phyloP scores from a whole-genome alignment of 2,329 filamentous ascomycete genomes.

The Fusarium verticillioides region DNA sequence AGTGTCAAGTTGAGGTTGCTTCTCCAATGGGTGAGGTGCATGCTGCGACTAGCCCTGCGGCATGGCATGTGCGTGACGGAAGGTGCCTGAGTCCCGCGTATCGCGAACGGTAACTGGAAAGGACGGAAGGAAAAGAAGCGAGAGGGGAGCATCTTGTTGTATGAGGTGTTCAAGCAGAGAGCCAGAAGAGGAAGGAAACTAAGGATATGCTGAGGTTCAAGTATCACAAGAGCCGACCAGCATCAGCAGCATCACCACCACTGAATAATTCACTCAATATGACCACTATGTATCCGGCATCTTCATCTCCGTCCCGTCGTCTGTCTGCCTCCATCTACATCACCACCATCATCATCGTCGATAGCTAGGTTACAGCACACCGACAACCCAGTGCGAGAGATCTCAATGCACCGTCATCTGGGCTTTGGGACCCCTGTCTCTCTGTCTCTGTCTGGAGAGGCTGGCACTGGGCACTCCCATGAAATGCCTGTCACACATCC shows the following conservation, averaged over 20 bases:
- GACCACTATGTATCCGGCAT: conserved; percentile 5
- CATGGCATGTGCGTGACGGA: conserved; percentile 30
- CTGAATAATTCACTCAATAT: not conserved
- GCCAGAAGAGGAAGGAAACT: conserved; percentile 37
- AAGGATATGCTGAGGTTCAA: conserved; percentile 2
- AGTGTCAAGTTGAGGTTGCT: conserved; percentile 29
- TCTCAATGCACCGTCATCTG: conserved; percentile 20
- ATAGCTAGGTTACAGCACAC: not conserved
- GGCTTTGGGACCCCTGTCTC: not conserved
- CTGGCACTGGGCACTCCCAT: conserved; percentile 1
- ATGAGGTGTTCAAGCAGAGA: conserved; percentile 3
- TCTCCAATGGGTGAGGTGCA: conserved; percentile 38
- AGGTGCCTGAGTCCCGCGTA: conserved; percentile 35
- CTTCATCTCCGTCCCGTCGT: not conserved
- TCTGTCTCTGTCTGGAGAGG: not conserved
- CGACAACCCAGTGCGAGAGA: conserved; percentile 27
- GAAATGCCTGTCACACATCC: conserved; percentile 34
- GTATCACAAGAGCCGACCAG: conserved; percentile 28
- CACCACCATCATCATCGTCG: conserved; percentile 4
- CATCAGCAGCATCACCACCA: not conserved
- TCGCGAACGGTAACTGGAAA: conserved; percentile 36
- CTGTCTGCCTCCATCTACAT: not conserved
- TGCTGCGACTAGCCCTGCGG: conserved; percentile 37
- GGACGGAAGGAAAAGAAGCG: conserved; percentile 29
- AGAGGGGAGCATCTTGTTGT: not conserved